phyloP scores from a whole-genome alignment of 805 yeast genomes.

The Cyberlindnera saturnus region DNA sequence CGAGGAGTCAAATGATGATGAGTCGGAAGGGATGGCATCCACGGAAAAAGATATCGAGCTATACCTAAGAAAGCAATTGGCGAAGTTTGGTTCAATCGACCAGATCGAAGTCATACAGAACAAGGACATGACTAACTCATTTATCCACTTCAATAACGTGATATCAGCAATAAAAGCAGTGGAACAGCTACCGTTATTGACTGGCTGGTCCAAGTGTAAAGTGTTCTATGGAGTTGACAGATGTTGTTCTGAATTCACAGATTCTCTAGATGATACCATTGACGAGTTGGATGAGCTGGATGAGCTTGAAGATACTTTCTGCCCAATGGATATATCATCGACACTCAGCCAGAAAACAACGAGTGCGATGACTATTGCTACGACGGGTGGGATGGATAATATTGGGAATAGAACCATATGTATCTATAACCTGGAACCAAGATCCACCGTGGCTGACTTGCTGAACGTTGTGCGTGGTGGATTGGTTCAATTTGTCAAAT shows the following conservation, averaged over 20 bases:
- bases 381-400: conserved; percentile 71
- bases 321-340: too few relatives aligned
- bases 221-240: conserved; percentile 91
- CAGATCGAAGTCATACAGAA: conserved; percentile 55
- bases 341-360: conserved; percentile 10
- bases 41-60: too few relatives aligned
- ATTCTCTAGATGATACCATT: conserved; percentile 9
- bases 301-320: background rate
- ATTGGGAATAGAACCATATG: conserved; percentile 67
- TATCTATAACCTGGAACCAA: conserved; percentile 59
- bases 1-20: too few relatives aligned
- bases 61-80: conserved; percentile 42
- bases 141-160: conserved; percentile 82
- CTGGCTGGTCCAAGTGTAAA: conserved; percentile 65
- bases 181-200: conserved; percentile 60
- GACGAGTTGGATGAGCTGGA: conserved; percentile 14
- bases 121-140: conserved; percentile 53
- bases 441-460: conserved; percentile 63
- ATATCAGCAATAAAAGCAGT: conserved; percentile 83
- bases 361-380: conserved; percentile 11
- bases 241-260: conserved; percentile 45
- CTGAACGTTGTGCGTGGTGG: conserved; percentile 79
- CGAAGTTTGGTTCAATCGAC: conserved; percentile 53
- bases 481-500: conserved; percentile 52
- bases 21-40: too few relatives aligned